Conservation (phyloP, 1,284 basidiomycete genomes). For the Lignosus rhinocerotis region DNA sequence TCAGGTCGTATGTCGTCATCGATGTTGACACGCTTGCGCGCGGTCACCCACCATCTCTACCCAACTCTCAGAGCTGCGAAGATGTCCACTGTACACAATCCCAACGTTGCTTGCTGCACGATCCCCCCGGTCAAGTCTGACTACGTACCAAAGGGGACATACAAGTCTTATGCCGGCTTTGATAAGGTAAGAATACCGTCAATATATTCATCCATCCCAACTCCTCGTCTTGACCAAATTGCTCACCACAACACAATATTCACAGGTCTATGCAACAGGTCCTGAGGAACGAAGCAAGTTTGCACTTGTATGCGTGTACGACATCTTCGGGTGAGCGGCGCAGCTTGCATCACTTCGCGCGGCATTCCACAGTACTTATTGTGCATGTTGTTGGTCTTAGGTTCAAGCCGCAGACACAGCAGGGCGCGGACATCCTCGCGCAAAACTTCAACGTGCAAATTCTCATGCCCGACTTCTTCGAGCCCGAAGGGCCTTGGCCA, state of each 20-base stretch:
- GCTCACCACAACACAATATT: background rate
- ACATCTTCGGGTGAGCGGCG: slow-evolving; percentile 59
- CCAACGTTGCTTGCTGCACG: slow-evolving; percentile 60
- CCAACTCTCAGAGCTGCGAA: slow-evolving; percentile 21
- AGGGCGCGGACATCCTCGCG: slow-evolving; percentile 65
- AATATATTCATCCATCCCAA: background rate
- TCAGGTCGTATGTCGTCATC: slow-evolving; percentile 14
- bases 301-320: slow-evolving; percentile 60
- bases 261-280: slow-evolving; percentile 53
- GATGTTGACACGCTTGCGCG: slow-evolving; percentile 46
- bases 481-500: slow-evolving; percentile 51
- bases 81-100: slow-evolving; percentile 53
- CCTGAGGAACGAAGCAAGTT: slow-evolving; percentile 44
- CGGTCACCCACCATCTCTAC: slow-evolving; percentile 43
- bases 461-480: slow-evolving; percentile 70
- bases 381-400: slow-evolving; percentile 26
- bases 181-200: slow-evolving; percentile 28
- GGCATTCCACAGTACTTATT: slow-evolving; percentile 8
- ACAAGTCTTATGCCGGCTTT: slow-evolving; percentile 43
- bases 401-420: slow-evolving; percentile 59
- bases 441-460: slow-evolving; percentile 50
- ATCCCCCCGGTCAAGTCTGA: slow-evolving; percentile 54
- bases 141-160: slow-evolving; percentile 52
- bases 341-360: background rate
- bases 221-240: slow-evolving; percentile 17